Evolutionary conservation across 1,139 yeast species (phyloP), one percentile per base, ranked within the genome.

Genomic region (Yamadazyma aaseri): DNA sequence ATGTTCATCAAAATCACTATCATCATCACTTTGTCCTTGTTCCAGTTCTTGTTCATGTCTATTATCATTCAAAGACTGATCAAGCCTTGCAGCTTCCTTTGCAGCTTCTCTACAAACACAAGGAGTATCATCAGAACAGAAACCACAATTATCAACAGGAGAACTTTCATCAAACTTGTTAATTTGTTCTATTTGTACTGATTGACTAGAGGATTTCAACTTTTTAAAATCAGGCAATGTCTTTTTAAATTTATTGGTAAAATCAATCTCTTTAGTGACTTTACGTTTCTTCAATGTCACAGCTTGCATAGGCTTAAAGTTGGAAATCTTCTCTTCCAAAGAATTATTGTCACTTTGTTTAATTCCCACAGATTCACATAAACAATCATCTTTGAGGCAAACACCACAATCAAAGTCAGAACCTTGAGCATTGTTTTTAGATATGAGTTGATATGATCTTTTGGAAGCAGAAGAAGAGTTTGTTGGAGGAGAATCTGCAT

Each of bases 81-180:
- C 60, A 32, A 69, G 49, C 24, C 59, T 47, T 1, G 73, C 75
- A 2, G 75, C 74, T 46, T 79, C 86, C 46, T 73, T 73, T 1
- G 82, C 89, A 6, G 90, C 85, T 51, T 83, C 96, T 20, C 92
- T 77, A 57, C 97, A 90, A 3, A 90, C 86, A 60, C 97, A 90
- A 4, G 95, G 94, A 0, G 95, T 81, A 44, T 83, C 95, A 48
- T 85, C 95, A 1, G 95, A 79, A 53, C 97, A 90, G 58, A 90
- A 90, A 1, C 97, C 97, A 60, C 97, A 90, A 41, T 81, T 76
- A 44, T 86, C 95, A 37, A 79, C 76, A 3, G 85, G 82, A 1
- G 81, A 71, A 26, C 60, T 45, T 43, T 63, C 67, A 46, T 69
- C 57, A 34, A 68, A 67, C n/a, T 33, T 40, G 10, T 28, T 16